Conservation (phyloP, 805 yeast species). For the Hanseniaspora jakobsenii region DNA sequence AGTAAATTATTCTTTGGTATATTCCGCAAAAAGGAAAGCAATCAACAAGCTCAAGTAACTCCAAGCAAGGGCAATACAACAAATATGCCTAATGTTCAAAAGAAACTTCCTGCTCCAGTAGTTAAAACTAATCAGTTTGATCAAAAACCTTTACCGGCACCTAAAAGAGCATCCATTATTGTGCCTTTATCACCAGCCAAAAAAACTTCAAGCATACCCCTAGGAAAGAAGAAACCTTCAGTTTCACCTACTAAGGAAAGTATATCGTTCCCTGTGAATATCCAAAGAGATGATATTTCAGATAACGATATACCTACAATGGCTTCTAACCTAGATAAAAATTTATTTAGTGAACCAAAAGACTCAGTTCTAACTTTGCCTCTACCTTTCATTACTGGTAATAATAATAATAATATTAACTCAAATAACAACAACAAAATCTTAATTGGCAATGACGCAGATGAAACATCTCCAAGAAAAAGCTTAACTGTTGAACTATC, state of each 20-base stretch:
- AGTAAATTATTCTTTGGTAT: constrained; percentile 7
- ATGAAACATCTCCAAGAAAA: not conserved
- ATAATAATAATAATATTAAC: not conserved
- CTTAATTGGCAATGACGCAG: not conserved
- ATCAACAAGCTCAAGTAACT: too few relatives aligned
- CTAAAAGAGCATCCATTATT: too few relatives aligned
- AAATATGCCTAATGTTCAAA: too few relatives aligned
- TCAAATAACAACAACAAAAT: not conserved
- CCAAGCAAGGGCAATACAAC: too few relatives aligned
- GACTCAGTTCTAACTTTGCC: not conserved
- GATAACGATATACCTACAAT: constrained; percentile 12
- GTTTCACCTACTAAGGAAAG: constrained; percentile 7
- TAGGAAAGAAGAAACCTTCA: not conserved
- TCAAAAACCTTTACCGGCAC: too few relatives aligned
- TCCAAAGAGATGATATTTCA: constrained; percentile 7
- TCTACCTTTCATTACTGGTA: not conserved
- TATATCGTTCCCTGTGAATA: constrained; percentile 13
- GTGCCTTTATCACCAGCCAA: too few relatives aligned
- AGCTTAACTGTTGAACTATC: too few relatives aligned
- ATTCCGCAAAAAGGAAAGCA: constrained; percentile 7
- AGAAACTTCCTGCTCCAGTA: too few relatives aligned
- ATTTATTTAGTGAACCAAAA: constrained; percentile 3
- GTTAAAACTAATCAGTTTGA: too few relatives aligned
- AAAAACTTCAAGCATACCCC: too few relatives aligned
- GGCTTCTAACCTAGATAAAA: constrained; percentile 9